Evolutionary conservation across 371 early-diverging fungal species (phyloP).

Genomic region (Actinomortierella ambigua): DNA sequence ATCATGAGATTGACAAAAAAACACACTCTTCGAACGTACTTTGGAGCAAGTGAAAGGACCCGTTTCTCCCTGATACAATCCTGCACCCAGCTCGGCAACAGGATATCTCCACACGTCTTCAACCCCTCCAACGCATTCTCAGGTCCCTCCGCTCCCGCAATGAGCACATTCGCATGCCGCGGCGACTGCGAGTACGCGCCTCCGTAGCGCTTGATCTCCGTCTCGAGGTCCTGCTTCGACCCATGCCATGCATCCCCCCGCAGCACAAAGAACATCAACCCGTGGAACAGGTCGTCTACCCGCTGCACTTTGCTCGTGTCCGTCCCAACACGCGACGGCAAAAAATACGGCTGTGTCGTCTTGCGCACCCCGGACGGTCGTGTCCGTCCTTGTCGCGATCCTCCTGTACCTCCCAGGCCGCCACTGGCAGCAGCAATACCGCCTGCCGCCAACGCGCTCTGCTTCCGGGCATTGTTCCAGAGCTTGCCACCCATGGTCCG

Average conservation of each 20-base stretch:
- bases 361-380: not conserved
- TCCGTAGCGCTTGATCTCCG: conserved; percentile 62
- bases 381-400: not conserved
- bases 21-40: conserved; percentile 38
- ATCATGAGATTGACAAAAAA: not conserved
- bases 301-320: conserved; percentile 50
- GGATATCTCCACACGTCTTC: conserved; percentile 53
- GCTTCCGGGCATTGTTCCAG: conserved; percentile 15
- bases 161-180: conserved; percentile 50
- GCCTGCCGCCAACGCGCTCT: not conserved
- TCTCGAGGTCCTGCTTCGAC: conserved; percentile 63
- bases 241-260: conserved; percentile 47
- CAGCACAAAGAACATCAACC: conserved; percentile 62
- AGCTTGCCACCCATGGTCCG: conserved; percentile 42
- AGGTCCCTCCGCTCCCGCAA: conserved; percentile 60
- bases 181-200: conserved; percentile 61
- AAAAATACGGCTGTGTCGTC: conserved; percentile 36
- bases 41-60: conserved; percentile 60
- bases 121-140: conserved; percentile 42
- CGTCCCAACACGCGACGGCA: conserved; percentile 51
- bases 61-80: conserved; percentile 61
- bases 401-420: not conserved
- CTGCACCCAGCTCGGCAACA: conserved; percentile 62
- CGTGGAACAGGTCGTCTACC: conserved; percentile 58
- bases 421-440: not conserved